Conservation (phyloP, 495 filamentous ascomycete species). For the Aspergillus nanangensis region DNA sequence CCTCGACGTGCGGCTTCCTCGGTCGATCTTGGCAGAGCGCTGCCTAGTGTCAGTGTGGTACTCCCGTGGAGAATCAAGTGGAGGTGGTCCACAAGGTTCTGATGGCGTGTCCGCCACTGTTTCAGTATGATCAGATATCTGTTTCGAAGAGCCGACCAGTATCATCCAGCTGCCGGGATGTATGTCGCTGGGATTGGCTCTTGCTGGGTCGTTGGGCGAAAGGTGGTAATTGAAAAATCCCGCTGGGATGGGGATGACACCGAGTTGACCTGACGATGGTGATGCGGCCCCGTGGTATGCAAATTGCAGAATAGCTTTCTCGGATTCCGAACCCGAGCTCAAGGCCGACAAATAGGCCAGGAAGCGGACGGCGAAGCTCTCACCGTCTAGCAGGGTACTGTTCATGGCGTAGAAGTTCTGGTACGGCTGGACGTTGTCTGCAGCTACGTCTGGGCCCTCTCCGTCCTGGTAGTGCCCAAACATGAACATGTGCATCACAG, state of each 20-base stretch:
- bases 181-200: slow-evolving; percentile 9
- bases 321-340: slow-evolving; percentile 5
- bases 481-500: slow-evolving; percentile 11
- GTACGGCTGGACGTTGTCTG: neutral
- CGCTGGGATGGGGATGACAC: slow-evolving; percentile 9
- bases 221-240: slow-evolving; percentile 6
- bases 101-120: no score
- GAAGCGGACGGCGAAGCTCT: slow-evolving; percentile 15
- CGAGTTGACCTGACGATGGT: slow-evolving; percentile 1
- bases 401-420: slow-evolving; percentile 10
- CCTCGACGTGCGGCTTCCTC: neutral
- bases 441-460: no score
- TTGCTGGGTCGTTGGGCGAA: slow-evolving; percentile 3
- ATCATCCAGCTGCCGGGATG: slow-evolving; percentile 13
- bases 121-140: no score
- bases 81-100: no score
- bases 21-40: no score
- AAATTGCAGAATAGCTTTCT: slow-evolving; percentile 17
- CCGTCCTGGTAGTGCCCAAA: slow-evolving; percentile 5
- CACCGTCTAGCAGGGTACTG: slow-evolving; percentile 6
- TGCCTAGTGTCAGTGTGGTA: no score
- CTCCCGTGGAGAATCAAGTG: no score
- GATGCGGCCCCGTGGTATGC: slow-evolving; percentile 7
- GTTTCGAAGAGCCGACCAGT: no score
- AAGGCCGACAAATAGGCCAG: slow-evolving; percentile 12